A percentile compares a stretch with the other conserved stretches of the same genome.
phyloP scores from a whole-genome alignment of 2,329 filamentous ascomycete genomes.

The Colletotrichum sp. region DNA sequence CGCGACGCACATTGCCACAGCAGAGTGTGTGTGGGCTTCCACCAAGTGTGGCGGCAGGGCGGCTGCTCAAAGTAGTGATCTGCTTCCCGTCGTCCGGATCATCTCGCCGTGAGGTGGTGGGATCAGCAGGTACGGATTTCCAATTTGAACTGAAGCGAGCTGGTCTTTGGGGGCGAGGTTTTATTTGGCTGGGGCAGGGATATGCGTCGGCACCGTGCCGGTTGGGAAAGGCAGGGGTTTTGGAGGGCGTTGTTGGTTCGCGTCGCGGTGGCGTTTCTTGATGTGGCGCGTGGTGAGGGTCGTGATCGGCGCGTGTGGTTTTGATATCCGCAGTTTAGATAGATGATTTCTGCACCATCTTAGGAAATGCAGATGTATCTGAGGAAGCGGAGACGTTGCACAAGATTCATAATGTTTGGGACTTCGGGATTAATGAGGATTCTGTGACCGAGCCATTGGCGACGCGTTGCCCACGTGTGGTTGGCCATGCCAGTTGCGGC shows the following conservation, averaged over 20 bases:
- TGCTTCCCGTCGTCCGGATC: slow-evolving; percentile 9
- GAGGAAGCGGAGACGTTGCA: too few species aligned
- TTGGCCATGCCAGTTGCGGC: background rate
- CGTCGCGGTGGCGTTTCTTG: background rate
- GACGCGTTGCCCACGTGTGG: too few species aligned
- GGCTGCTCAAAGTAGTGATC: background rate
- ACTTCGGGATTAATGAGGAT: background rate
- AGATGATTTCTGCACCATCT: rapidly evolving
- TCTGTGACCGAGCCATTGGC: rapidly evolving
- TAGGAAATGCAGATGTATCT: background rate
- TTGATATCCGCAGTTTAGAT: background rate
- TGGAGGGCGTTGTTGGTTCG: background rate
- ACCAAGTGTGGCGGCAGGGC: background rate
- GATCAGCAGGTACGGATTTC: background rate
- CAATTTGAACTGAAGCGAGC: background rate
- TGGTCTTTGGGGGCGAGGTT: background rate
- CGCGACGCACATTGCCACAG: background rate
- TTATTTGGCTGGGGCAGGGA: background rate
- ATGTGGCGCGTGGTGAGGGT: background rate
- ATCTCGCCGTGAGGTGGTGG: background rate
- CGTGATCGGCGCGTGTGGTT: background rate
- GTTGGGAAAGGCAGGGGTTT: background rate
- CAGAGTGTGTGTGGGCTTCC: background rate
- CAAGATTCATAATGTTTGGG: rapidly evolving
- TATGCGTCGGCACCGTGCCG: background rate